These are phyloP conservation scores for Ascobolus immersus DNA, from an alignment of 495 filamentous ascomycete genomes.

Conservation along the genomic window DNA sequence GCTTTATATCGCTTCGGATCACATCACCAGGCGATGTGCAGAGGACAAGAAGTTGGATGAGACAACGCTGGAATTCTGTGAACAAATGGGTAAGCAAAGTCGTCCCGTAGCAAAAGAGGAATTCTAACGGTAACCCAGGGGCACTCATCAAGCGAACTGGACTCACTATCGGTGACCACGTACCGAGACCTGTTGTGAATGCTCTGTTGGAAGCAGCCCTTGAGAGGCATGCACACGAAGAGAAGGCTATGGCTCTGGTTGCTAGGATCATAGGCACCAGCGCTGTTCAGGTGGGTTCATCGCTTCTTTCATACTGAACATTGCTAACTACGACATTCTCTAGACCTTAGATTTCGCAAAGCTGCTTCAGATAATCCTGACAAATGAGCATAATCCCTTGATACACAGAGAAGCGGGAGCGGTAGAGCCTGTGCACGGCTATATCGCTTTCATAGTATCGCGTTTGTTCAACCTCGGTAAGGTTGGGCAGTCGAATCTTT, in stretches of 20 bases:
- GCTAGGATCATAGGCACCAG: not conserved
- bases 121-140: not conserved
- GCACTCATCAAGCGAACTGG: not conserved
- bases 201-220: constrained; percentile 12
- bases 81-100: constrained; percentile 7
- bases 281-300: not conserved
- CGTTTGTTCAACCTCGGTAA: constrained; percentile 6
- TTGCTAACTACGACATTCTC: constrained; percentile 3
- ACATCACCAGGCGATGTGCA: constrained; percentile 14
- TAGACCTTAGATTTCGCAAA: constrained; percentile 12
- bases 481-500: constrained; percentile 8
- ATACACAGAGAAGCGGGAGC: constrained; percentile 3
- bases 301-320: not conserved
- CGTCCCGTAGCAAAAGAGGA: no score
- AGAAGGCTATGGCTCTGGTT: not conserved
- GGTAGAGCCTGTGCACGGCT: constrained; percentile 7
- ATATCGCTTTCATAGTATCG: constrained; percentile 10
- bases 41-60: constrained; percentile 9
- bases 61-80: constrained; percentile 9
- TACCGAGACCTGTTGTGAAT: constrained; percentile 11
- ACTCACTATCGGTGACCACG: constrained; percentile 1
- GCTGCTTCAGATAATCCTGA: constrained; percentile 13
- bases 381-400: constrained; percentile 11
- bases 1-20: constrained; percentile 12
- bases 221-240: constrained; percentile 9